Conservation (phyloP, 805 yeast species). For the Torulaspora delbrueckii region DNA sequence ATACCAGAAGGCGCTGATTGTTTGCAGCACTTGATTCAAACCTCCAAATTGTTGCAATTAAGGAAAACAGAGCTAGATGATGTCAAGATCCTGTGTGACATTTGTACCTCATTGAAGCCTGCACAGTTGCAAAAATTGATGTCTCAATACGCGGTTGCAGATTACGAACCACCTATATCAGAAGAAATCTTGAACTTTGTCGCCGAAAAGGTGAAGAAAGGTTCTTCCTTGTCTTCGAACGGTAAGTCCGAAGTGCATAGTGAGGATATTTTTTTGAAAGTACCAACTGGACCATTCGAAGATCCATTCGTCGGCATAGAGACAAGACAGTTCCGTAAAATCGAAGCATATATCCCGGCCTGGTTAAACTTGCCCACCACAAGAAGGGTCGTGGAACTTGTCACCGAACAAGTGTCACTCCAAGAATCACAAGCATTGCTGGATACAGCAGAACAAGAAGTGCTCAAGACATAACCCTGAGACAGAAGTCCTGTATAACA, state of each 20-base stretch:
- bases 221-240: slow-evolving; percentile 40
- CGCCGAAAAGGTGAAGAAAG: slow-evolving; percentile 67
- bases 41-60: slow-evolving; percentile 87
- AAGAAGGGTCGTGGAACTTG: slow-evolving; percentile 82
- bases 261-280: slow-evolving; percentile 62
- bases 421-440: slow-evolving; percentile 41
- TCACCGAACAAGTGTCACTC: slow-evolving; percentile 73
- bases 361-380: slow-evolving; percentile 87
- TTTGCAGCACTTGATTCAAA: slow-evolving; percentile 82
- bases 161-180: slow-evolving; percentile 88
- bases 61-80: slow-evolving; percentile 86
- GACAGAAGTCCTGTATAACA: not conserved
- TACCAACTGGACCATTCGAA: slow-evolving; percentile 68
- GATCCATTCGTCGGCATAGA: slow-evolving; percentile 77
- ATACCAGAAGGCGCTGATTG: slow-evolving; percentile 82
- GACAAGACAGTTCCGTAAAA: slow-evolving; percentile 71
- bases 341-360: slow-evolving; percentile 91
- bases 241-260: slow-evolving; percentile 41
- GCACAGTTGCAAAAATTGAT: slow-evolving; percentile 92
- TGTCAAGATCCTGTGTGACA: slow-evolving; percentile 86
- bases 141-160: slow-evolving; percentile 84
- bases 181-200: slow-evolving; percentile 74
- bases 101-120: slow-evolving; percentile 90
- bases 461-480: not conserved
- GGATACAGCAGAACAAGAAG: slow-evolving; percentile 8